Conservation (phyloP, 2,329 filamentous ascomycete species). For the Scorias spongiosa region DNA sequence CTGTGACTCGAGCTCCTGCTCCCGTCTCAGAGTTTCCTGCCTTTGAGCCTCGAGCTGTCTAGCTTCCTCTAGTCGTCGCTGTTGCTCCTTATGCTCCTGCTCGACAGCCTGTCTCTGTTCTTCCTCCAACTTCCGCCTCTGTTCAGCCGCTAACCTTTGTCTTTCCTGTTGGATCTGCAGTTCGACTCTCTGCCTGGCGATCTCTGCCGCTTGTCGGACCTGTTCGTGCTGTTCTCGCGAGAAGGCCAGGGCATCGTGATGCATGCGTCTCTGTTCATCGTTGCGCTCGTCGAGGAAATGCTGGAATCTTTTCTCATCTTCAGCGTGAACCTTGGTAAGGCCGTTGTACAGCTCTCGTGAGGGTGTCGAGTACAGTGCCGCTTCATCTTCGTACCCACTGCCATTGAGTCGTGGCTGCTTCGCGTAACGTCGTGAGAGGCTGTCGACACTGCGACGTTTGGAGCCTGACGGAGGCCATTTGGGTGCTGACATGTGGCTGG, state of each 20-base stretch:
- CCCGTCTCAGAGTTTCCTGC: slow-evolving; percentile 9
- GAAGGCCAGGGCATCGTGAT: slow-evolving; percentile 50
- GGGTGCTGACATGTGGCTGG: no score
- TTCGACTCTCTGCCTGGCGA: slow-evolving; percentile 34
- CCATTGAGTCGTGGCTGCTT: not conserved
- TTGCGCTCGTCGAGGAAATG: slow-evolving; percentile 47
- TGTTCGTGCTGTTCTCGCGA: slow-evolving; percentile 52
- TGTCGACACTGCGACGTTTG: not conserved
- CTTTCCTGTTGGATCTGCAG: slow-evolving; percentile 25
- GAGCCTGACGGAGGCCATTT: not conserved
- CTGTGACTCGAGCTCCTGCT: slow-evolving; percentile 9
- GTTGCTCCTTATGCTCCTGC: slow-evolving; percentile 22
- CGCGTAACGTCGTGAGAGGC: not conserved
- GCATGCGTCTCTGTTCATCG: slow-evolving; percentile 46
- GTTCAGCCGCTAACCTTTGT: slow-evolving; percentile 19
- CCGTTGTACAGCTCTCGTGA: not conserved
- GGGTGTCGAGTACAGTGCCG: not conserved
- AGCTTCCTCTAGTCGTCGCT: slow-evolving; percentile 17
- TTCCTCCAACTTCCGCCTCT: slow-evolving; percentile 23
- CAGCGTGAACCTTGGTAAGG: slow-evolving; percentile 18
- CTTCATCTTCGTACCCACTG: not conserved
- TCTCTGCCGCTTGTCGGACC: slow-evolving; percentile 41
- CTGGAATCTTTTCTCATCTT: slow-evolving; percentile 32
- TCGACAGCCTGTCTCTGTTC: slow-evolving; percentile 30
- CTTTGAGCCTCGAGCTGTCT: slow-evolving; percentile 8